Evolutionary conservation across 1,139 yeast genomes (phyloP), one percentile per base, ranked within the genome.

Genomic region (Saccharomyces hybrid): DNA sequence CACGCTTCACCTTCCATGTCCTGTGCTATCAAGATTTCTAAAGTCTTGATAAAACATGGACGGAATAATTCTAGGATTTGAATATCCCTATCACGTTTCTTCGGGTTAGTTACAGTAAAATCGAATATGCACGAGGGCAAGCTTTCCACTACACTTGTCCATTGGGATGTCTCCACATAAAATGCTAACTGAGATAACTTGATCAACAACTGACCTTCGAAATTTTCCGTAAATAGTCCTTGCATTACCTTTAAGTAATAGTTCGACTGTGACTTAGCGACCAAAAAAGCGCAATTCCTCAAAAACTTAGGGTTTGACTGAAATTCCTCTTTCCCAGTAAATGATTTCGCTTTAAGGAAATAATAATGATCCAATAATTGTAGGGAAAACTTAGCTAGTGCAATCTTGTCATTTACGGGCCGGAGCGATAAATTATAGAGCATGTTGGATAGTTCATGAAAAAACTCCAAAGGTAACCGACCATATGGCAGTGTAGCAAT

Each of bases 401-500:
- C 53, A 23, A 54, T 48, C 8, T 52, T 46, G 5, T 50, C 49
- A 32, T 44, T 30, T 20, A 52, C 49, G 1, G 51, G 28, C 8
- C 51, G 49, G 11, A 56, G 34, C 14, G 62, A 51, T 48, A 56
- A 50, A 7, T 55, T 55, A 44, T 59, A 54, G 27, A 65, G 52
- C 66, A 64, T 62, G n/a, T 53, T 56, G 20, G 65, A 58, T 3
- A 64, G 42, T 50, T 63, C 66, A 51, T 62, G 57, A 49, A 57
- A 64, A 27, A 65, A 55, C 52, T 62, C 67, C n/a, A 57, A 50
- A 5, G 68, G 68, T 1, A 59, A 11, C 14, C 57, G 32, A 25
- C 34, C 44, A 0, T 47, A 20, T 20, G 20, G 46, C 28, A 28
- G 4, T 8, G 34, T 5, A 31, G 44, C 38, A 14, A 56, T 52